Evolutionary conservation across 1,284 basidiomycete genomes (phyloP).

Genomic region (Ceratobasidium sp.): DNA sequence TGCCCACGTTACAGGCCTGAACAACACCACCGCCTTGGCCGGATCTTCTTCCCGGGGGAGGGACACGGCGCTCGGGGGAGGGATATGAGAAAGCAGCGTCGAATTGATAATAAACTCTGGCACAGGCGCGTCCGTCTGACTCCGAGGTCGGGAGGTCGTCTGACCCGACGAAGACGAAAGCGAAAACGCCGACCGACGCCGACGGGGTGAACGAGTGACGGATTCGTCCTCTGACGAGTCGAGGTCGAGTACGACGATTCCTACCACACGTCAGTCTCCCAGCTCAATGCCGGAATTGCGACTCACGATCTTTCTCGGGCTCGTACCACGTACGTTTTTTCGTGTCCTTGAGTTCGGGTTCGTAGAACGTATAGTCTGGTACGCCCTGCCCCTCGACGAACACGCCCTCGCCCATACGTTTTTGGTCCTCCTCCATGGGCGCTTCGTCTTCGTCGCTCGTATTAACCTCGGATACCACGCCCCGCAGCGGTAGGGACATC

Average conservation of each 20-base stretch:
- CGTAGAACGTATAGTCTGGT: constrained; percentile 37
- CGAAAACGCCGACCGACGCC: constrained; percentile 27
- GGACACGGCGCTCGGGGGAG: constrained; percentile 41
- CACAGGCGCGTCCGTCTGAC: constrained; percentile 53
- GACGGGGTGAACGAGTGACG: constrained; percentile 43
- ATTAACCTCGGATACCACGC: constrained; percentile 24
- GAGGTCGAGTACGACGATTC: constrained; percentile 68
- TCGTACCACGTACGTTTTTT: constrained; percentile 65
- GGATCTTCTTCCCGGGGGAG: constrained; percentile 41
- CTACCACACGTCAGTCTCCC: constrained; percentile 46
- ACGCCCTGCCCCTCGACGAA: constrained; percentile 41
- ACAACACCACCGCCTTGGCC: constrained; percentile 65
- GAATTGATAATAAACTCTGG: constrained; percentile 55
- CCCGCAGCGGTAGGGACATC: constrained; percentile 24
- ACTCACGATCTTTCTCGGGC: constrained; percentile 70
- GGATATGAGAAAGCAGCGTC: constrained; percentile 39
- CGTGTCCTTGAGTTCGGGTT: constrained; percentile 51
- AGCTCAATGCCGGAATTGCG: background rate
- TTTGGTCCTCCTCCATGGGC: constrained; percentile 33
- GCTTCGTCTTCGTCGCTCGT: constrained; percentile 1
- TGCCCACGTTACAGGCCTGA: constrained; percentile 53
- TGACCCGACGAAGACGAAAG: constrained; percentile 6
- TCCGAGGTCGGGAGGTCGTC: constrained; percentile 4
- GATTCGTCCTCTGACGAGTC: constrained; percentile 57
- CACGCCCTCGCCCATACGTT: constrained; percentile 27